These are phyloP conservation scores for Plasmodium inui DNA, from an alignment of 169 alveolate species.

Conservation along the genomic window DNA sequence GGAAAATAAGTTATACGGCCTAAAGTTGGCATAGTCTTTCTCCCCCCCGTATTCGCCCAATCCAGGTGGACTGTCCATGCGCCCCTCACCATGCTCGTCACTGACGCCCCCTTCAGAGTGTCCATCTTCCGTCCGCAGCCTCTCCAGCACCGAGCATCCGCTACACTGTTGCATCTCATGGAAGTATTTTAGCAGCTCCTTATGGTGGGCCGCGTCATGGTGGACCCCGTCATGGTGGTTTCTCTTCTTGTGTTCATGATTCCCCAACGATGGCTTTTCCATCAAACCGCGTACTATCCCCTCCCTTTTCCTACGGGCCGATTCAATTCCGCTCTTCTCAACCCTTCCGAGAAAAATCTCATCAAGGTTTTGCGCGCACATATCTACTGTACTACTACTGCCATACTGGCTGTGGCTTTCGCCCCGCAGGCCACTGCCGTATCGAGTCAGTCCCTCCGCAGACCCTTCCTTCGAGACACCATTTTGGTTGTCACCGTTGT, in stretches of 20 bases:
- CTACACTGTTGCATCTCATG: neutral
- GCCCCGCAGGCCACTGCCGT: neutral
- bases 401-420: neutral
- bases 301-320: neutral
- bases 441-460: conserved; percentile 1
- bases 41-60: neutral
- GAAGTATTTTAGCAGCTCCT: neutral
- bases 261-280: neutral
- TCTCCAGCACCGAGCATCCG: neutral
- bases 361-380: neutral
- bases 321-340: neutral
- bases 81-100: neutral
- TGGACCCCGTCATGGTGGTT: neutral
- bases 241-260: neutral
- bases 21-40: neutral
- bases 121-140: neutral
- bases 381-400: conserved; percentile 2
- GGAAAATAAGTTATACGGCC: neutral
- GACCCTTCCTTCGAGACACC: neutral
- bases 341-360: neutral
- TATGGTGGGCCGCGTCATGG: too few species aligned
- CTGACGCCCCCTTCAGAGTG: neutral
- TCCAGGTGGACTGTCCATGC: neutral
- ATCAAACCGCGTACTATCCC: neutral
- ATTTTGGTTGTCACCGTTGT: neutral